Evolutionary conservation across 2,329 filamentous ascomycete genomes (phyloP).

Genomic region (Colletotrichum gigasporum): DNA sequence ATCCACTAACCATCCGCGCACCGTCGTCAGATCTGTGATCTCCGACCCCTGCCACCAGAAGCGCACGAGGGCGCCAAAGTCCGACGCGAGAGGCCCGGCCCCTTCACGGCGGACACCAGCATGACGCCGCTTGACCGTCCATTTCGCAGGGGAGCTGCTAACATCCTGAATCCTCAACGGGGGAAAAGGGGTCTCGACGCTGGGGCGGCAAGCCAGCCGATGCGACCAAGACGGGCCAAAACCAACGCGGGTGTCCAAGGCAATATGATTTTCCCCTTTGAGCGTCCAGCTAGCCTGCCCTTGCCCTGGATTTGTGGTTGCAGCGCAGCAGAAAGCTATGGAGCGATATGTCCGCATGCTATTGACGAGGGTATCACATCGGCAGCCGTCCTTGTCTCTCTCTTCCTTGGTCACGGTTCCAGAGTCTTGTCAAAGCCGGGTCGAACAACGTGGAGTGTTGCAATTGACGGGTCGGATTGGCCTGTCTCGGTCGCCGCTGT

Average conservation of each 20-base stretch:
- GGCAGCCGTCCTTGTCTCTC: neutral
- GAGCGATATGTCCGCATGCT: neutral
- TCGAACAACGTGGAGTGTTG: neutral
- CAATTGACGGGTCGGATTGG: neutral
- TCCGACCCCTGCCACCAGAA: slow-evolving; percentile 4
- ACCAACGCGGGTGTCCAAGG: neutral
- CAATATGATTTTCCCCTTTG: slow-evolving; percentile 5
- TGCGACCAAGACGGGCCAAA: slow-evolving; percentile 19
- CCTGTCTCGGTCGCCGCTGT: neutral
- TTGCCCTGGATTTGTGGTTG: neutral
- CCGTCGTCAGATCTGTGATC: slow-evolving; percentile 7
- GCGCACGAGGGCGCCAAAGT: slow-evolving; percentile 4
- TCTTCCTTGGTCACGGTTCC: slow-evolving; percentile 20
- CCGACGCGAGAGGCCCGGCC: neutral
- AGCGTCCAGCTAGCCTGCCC: neutral
- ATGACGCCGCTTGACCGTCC: slow-evolving; percentile 12
- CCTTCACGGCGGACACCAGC: neutral
- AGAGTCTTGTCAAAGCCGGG: neutral
- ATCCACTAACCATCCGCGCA: neutral
- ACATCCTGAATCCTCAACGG: neutral
- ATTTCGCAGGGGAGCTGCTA: neutral
- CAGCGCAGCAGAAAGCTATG: slow-evolving; percentile 1
- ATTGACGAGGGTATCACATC: slow-evolving; percentile 1
- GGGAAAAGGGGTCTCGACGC: neutral
- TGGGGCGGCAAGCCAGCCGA: slow-evolving; percentile 10